phyloP scores from a whole-genome alignment of 139 green algal species.

The Edaphochlamys debaryana region DNA sequence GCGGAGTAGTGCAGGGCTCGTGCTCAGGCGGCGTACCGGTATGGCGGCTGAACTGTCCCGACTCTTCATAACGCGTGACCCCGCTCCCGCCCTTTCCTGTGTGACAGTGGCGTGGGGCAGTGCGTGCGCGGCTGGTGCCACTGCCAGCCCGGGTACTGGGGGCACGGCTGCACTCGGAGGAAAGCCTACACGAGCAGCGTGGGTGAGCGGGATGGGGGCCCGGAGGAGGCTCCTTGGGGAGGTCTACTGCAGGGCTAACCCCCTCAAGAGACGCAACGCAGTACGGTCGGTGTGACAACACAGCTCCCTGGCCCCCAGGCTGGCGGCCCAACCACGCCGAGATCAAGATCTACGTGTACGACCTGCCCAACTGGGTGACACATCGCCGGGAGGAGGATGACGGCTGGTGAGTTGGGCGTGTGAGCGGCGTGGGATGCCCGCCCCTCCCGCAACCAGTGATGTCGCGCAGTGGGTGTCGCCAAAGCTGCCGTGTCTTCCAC shows the following conservation, averaged over 20 bases:
- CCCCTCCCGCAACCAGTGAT: too few relatives aligned
- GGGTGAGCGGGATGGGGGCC: background rate
- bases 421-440: too few relatives aligned
- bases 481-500: too few relatives aligned
- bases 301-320: background rate
- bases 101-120: constrained; percentile 2
- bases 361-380: constrained; percentile 38
- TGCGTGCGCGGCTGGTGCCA: constrained; percentile 52
- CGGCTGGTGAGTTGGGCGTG: background rate
- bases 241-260: too few relatives aligned
- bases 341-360: constrained; percentile 47
- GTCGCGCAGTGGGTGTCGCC: too few relatives aligned
- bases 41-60: too few relatives aligned
- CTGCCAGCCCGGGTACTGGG: constrained; percentile 50
- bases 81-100: background rate
- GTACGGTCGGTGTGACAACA: background rate
- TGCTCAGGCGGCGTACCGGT: too few relatives aligned
- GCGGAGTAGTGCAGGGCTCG: too few relatives aligned
- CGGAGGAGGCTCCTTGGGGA: too few relatives aligned
- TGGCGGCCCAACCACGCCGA: constrained; percentile 36
- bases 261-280: too few relatives aligned
- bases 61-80: background rate
- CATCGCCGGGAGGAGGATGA: constrained; percentile 20
- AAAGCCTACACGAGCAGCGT: constrained; percentile 41
- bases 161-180: constrained; percentile 44